Base-by-base conservation (phyloP, 176 grass and related monocot genomes). In the Hsuehochloa calcarea region DNA sequence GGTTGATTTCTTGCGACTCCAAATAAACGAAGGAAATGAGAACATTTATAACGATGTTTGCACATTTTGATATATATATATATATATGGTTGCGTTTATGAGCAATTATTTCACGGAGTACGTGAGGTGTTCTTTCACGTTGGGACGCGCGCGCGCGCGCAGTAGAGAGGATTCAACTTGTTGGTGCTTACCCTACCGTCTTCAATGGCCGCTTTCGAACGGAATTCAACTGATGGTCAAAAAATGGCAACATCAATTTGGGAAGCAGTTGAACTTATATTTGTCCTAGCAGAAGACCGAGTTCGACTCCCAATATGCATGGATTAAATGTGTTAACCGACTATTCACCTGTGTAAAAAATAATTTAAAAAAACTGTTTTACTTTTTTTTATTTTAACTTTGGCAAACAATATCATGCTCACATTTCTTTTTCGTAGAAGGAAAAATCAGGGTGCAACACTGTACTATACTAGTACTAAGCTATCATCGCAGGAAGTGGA, bases 21-120 rank as follows among this genome's bases (percentile, higher is more conserved):
- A 66, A 75, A 76, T 67, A 62, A 71, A 60, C 71, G 43, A 66
- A 75, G 39, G 25, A 37, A 68, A 58, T 8, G 47, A 8, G 44
- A 39, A 29, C 60, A 81, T 67, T 74, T 44, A 52, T 20, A 68
- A 15, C 49, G 26, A 35, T 81, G 78, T 20, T 71, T 46, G 78
- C 25, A 29, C 70, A 75, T 75, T 59, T 87, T 68, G 47, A 81
- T 61, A 75, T 23, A n/a, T n/a, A n/a, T n/a, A n/a, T n/a, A n/a
- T n/a, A n/a, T n/a, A n/a, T n/a, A 43, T 34, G 37, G 23, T 45
- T 46, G 39, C 8, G 27, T 82, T 75, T 75, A 82, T 81, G 70
- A 66, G 13, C 61, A 74, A 15, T 74, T 41, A 81, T 10, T 73
- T 38, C 31, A 10, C 22, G 58, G 58, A 43, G 43, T 27, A 9